These are phyloP conservation scores for Penicillium chermesinum DNA, from an alignment of 495 filamentous ascomycete species.

Conservation along the genomic window DNA sequence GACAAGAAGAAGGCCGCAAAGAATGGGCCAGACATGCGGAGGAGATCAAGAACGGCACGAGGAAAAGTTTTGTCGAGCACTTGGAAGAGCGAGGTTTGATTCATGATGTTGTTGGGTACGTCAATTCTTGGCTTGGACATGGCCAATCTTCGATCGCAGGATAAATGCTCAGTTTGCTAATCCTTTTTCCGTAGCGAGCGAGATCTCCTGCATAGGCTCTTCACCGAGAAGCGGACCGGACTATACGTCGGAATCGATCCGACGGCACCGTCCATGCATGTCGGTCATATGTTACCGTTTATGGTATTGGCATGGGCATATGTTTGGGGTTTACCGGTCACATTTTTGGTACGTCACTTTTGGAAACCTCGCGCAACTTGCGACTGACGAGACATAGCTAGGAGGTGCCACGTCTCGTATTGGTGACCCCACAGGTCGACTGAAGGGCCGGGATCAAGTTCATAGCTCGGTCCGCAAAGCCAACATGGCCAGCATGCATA, in stretches of 20 bases:
- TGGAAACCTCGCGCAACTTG: no score
- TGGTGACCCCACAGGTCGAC: conserved; percentile 80
- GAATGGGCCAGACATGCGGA: conserved; percentile 53
- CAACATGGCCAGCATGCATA: conserved; percentile 71
- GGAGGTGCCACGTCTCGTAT: conserved; percentile 82
- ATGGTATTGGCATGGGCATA: conserved; percentile 96
- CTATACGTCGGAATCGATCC: conserved; percentile 91
- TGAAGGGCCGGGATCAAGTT: conserved; percentile 59
- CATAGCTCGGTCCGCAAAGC: conserved; percentile 50
- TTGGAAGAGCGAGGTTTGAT: conserved; percentile 78
- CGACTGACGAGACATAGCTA: conserved; percentile 43
- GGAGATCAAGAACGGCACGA: conserved; percentile 55
- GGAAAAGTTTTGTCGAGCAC: conserved; percentile 58
- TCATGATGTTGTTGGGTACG: conserved; percentile 77
- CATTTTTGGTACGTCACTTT: conserved; percentile 54
- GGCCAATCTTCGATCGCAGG: no score
- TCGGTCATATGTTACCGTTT: conserved; percentile 87
- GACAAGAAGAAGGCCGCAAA: conserved; percentile 48
- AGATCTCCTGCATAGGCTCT: conserved; percentile 61
- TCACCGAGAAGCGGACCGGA: conserved; percentile 65
- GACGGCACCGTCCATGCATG: conserved; percentile 82
- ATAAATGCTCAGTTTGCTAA: no score
- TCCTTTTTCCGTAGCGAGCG: no score
- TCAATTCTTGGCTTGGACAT: no score
- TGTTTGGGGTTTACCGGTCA: conserved; percentile 68